phyloP scores from a whole-genome alignment of 352 stramenopile genomes.

The Phytophthora pseudosyringae region DNA sequence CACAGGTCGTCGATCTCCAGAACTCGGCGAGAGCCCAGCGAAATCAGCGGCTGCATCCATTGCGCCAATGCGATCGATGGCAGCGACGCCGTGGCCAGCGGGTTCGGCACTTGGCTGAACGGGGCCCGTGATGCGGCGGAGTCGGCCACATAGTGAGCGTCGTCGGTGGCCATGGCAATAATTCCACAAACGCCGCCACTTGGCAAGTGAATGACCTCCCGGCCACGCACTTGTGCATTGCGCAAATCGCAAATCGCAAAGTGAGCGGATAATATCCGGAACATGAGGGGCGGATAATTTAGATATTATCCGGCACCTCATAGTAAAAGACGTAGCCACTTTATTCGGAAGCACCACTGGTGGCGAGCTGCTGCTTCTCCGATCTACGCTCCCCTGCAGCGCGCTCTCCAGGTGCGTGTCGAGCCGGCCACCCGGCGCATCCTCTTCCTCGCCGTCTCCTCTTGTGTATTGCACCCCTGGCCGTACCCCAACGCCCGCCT shows the following conservation, averaged over 20 bases:
- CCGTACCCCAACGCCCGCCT: background rate
- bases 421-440: background rate
- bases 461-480: slow-evolving; percentile 7
- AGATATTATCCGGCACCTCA: too few relatives aligned
- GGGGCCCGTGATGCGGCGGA: too few relatives aligned
- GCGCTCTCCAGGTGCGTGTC: slow-evolving; percentile 8
- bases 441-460: background rate
- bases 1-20: slow-evolving; percentile 42
- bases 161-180: too few relatives aligned
- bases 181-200: too few relatives aligned
- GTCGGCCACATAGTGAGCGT: too few relatives aligned
- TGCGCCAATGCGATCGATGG: slow-evolving; percentile 30
- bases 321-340: too few relatives aligned
- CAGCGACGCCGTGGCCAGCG: slow-evolving; percentile 40
- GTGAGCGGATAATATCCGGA: too few relatives aligned
- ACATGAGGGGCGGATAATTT: too few relatives aligned
- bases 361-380: slow-evolving; percentile 10
- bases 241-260: too few relatives aligned
- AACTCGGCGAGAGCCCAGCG: slow-evolving; percentile 28
- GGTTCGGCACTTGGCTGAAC: slow-evolving; percentile 36
- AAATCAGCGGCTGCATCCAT: slow-evolving; percentile 43
- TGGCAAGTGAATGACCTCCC: too few relatives aligned
- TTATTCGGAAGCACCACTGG: background rate
- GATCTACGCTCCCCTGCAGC: background rate
- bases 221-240: too few relatives aligned